phyloP scores from a whole-genome alignment of 2,329 filamentous ascomycete genomes.

The Amauroascus verrucosus region DNA sequence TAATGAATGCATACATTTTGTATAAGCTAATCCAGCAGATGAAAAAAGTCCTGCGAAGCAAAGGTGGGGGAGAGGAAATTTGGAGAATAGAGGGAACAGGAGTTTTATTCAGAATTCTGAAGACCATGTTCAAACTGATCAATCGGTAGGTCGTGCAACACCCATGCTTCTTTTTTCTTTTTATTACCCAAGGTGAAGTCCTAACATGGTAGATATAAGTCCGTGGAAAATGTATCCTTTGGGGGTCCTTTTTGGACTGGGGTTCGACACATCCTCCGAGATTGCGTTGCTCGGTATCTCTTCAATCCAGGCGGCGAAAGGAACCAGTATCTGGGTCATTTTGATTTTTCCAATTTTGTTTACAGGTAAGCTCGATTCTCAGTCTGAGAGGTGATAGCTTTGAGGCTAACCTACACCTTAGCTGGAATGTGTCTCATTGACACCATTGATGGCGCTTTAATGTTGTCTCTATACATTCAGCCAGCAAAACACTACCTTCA shows the following conservation, averaged over 20 bases:
- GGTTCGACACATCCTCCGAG: slow-evolving; percentile 92
- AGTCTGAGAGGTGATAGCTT: not conserved
- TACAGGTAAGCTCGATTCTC: slow-evolving; percentile 48
- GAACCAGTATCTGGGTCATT: slow-evolving; percentile 89
- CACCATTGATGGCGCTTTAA: slow-evolving; percentile 82
- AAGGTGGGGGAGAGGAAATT: slow-evolving; percentile 40
- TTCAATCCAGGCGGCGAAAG: slow-evolving; percentile 71
- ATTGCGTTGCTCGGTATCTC: slow-evolving; percentile 86
- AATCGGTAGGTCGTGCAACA: slow-evolving; percentile 33
- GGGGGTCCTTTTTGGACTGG: slow-evolving; percentile 78
- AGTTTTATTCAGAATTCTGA: slow-evolving; percentile 60
- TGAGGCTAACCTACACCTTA: slow-evolving; percentile 22
- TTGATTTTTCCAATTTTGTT: slow-evolving; percentile 84
- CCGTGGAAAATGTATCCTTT: slow-evolving; percentile 93
- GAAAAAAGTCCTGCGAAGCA: slow-evolving; percentile 46
- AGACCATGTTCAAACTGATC: slow-evolving; percentile 64
- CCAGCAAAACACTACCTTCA: slow-evolving; percentile 34
- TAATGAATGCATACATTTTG: slow-evolving; percentile 78
- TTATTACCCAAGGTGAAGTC: not conserved
- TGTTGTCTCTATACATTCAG: slow-evolving; percentile 83
- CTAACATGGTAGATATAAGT: slow-evolving; percentile 19
- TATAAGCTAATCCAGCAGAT: slow-evolving; percentile 64
- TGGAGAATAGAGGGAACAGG: slow-evolving; percentile 69
- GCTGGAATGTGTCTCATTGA: slow-evolving; percentile 93
- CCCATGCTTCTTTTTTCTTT: not conserved